Evolutionary conservation across 2,329 filamentous ascomycete species (phyloP).

Genomic region (Akanthomyces dipterigenus): DNA sequence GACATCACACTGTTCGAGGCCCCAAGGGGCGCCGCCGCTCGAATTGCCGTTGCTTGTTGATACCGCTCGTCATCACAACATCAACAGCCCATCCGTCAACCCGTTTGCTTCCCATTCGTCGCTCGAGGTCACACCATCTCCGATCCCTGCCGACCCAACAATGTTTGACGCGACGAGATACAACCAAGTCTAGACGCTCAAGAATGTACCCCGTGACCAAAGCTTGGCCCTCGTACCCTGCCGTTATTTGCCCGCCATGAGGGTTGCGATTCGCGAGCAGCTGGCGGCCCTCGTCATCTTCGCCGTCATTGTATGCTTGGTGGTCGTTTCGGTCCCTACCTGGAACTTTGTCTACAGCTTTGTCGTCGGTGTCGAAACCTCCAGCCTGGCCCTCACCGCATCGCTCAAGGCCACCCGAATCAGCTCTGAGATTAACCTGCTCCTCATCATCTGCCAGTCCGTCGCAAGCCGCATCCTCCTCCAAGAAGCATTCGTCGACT

Average conservation of each 20-base stretch:
- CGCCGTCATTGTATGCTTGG: constrained; percentile 66
- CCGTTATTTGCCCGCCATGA: constrained; percentile 46
- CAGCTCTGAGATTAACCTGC: constrained; percentile 68
- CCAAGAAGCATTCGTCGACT: constrained; percentile 45
- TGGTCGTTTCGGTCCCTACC: constrained; percentile 76
- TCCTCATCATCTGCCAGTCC: constrained; percentile 67
- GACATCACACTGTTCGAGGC: not conserved
- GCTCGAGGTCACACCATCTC: not conserved
- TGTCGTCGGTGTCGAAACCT: constrained; percentile 45
- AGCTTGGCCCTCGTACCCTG: not conserved
- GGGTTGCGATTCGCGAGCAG: constrained; percentile 83
- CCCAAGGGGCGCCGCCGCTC: constrained; percentile 4
- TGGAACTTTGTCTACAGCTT: constrained; percentile 53
- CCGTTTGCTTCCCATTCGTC: not conserved
- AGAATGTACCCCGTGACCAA: not conserved
- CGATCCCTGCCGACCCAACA: not conserved
- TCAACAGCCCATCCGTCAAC: not conserved
- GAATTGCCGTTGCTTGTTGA: not conserved
- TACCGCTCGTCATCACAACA: not conserved
- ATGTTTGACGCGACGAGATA: not conserved
- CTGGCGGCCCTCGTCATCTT: constrained; percentile 72
- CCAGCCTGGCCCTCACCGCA: constrained; percentile 68
- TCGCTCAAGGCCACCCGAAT: constrained; percentile 82
- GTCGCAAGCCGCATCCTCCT: constrained; percentile 62
- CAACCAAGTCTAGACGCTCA: not conserved